Evolutionary conservation across 2,329 filamentous ascomycete genomes (phyloP).

Genomic region (Xylariomycetidae sp.): DNA sequence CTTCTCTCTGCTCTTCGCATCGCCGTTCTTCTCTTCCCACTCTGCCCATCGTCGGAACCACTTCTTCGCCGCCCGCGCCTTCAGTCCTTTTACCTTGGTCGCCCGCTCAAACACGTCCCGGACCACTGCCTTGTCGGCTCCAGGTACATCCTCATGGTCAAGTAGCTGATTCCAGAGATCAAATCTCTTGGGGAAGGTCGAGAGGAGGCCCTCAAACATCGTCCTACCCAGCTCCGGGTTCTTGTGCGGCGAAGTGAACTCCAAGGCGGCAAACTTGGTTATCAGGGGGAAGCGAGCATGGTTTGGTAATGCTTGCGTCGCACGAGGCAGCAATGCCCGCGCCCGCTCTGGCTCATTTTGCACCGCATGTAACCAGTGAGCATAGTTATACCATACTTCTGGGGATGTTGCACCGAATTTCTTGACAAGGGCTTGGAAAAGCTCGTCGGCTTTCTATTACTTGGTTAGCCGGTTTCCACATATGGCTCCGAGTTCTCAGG

Average conservation of each 20-base stretch:
- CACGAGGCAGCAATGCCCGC: slow-evolving; percentile 72
- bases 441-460: slow-evolving; percentile 73
- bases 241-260: slow-evolving; percentile 78
- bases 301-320: slow-evolving; percentile 73
- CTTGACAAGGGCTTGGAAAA: slow-evolving; percentile 83
- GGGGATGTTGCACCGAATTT: slow-evolving; percentile 79
- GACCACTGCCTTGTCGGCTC: slow-evolving; percentile 47
- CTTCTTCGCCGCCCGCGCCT: slow-evolving; percentile 74
- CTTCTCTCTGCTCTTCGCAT: slow-evolving; percentile 61
- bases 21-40: slow-evolving; percentile 74
- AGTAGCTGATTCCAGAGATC: slow-evolving; percentile 91
- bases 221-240: slow-evolving; percentile 89
- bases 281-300: slow-evolving; percentile 66
- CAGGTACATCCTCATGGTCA: slow-evolving; percentile 67
- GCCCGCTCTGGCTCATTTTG: slow-evolving; percentile 64
- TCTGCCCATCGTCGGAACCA: slow-evolving; percentile 90
- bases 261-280: slow-evolving; percentile 82
- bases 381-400: slow-evolving; percentile 89
- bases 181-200: slow-evolving; percentile 79
- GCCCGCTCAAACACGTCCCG: slow-evolving; percentile 80
- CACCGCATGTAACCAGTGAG: slow-evolving; percentile 80
- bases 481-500: slow-evolving; percentile 1
- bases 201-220: slow-evolving; percentile 83
- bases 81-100: slow-evolving; percentile 61
- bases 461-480: slow-evolving; percentile 20